Percentiles rank a stretch among this genome's conserved stretches.
Evolutionary conservation across 495 filamentous ascomycete species (phyloP).

Genomic region (Tuber brumale): DNA sequence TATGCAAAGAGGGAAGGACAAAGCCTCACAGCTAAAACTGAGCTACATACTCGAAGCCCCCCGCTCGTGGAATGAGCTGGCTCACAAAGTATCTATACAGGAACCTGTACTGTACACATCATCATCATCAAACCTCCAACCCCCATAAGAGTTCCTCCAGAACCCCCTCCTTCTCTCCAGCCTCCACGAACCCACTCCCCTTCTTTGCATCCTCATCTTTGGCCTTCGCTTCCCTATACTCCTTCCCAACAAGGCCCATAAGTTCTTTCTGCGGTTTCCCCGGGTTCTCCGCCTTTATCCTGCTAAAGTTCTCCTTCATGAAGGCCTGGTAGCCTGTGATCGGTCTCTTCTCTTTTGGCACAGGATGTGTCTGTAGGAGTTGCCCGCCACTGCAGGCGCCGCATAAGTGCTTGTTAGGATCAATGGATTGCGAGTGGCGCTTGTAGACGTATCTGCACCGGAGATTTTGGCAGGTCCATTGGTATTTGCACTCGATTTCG

Average conservation of each 20-base stretch:
- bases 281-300: conserved; percentile 52
- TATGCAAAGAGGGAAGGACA: neutral
- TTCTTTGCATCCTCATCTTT: conserved; percentile 1
- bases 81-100: neutral
- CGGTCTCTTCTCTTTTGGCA: conserved; percentile 51
- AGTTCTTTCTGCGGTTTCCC: conserved; percentile 55
- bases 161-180: conserved; percentile 13
- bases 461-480: conserved; percentile 63
- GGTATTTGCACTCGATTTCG: conserved; percentile 80
- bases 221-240: conserved; percentile 47
- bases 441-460: conserved; percentile 62
- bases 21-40: neutral
- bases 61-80: neutral
- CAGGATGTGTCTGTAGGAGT: conserved; percentile 73
- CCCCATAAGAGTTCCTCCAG: conserved; percentile 19
- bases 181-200: conserved; percentile 4
- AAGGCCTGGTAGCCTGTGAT: conserved; percentile 59
- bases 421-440: conserved; percentile 76
- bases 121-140: conserved; percentile 19
- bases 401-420: conserved; percentile 59
- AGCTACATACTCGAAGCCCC: neutral
- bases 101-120: neutral
- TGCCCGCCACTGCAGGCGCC: conserved; percentile 56
- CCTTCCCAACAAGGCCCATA: conserved; percentile 54
- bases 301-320: conserved; percentile 58